These are phyloP conservation scores for Colletotrichum sp. DNA, from an alignment of 2,329 filamentous ascomycete genomes.

Conservation along the genomic window DNA sequence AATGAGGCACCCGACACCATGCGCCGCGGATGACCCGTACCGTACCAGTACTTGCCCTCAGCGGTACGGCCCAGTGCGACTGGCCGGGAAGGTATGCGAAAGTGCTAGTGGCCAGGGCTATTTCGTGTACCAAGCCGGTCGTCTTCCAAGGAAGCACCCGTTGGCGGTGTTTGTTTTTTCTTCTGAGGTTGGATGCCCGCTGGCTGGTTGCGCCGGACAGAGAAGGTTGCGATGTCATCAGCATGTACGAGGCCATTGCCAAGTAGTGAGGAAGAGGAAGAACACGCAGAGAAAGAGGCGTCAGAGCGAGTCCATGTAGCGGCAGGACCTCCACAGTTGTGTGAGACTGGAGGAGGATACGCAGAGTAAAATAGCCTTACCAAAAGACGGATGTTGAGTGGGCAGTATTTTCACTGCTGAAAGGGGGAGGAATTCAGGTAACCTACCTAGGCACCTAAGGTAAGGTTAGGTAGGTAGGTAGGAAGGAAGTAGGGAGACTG, in stretches of 20 bases:
- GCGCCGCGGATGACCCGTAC: neutral
- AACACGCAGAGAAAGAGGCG: neutral
- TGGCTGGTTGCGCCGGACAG: neutral
- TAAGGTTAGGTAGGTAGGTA: neutral
- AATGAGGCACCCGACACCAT: neutral
- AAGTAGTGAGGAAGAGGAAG: neutral
- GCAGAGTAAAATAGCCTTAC: neutral
- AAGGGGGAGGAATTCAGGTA: neutral
- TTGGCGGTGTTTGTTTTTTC: neutral
- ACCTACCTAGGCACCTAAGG: no score
- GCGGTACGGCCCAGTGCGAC: neutral
- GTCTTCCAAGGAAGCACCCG: slow-evolving; percentile 11
- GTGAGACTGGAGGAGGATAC: neutral
- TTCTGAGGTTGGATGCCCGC: neutral
- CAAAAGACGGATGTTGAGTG: neutral
- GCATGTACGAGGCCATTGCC: neutral
- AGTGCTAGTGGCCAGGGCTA: neutral
- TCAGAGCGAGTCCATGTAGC: neutral
- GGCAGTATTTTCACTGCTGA: neutral
- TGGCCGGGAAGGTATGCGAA: neutral
- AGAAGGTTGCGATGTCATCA: neutral
- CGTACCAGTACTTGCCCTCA: neutral
- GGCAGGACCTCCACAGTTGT: neutral
- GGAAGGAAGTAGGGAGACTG: no score
- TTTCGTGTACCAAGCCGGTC: neutral